Base-by-base conservation (phyloP, 495 filamentous ascomycete species). In the Annulohypoxylon nitens region DNA sequence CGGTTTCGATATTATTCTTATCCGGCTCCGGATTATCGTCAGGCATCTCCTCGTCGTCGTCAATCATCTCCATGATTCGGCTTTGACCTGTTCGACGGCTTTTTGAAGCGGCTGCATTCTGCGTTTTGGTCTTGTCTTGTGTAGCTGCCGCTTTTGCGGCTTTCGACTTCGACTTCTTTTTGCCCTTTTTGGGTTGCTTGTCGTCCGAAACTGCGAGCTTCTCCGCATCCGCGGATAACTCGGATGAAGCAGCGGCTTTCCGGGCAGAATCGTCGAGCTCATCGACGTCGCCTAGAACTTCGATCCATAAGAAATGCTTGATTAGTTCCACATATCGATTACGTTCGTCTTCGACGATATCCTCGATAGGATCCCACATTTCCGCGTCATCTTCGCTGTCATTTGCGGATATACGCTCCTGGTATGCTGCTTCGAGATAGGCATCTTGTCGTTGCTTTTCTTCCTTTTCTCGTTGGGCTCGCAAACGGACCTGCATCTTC, bases 361-460 rank as follows among this genome's bases (percentile, higher is more conserved):
- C 82, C 63, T 87, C 82, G 48, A 88, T 86, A 20, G 85, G 86
- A 79, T 89, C 86, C 86, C 86, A 89, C 51, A 82, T 77, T 34
- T 78, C 79, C 8, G 71, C 78, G 58, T 78, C 76, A 10, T 73
- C 75, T 36, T 81, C 77, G 23, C 67, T 72, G 12, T 75, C 78
- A 3, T 62, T 64, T 47, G 82, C 70, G 54, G 76, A 79, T 57
- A 86, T 75, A 4, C 81, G 73, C 51, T 86, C 79, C 39, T 76
- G 77, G 67, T 83, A 85, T n/a, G 78, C 81, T 58, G 81, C 71
- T 51, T 88, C 82, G 16, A 88, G 79, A 54, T 79, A 85, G 7
- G 74, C 78, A 47, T 85, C 84, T 73, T 85, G 78, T 23, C 81
- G 75, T 66, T 75, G 80, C 60, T 78, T 70, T 54, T 85, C 81